Percentiles rank a stretch among this genome's conserved stretches.
These are phyloP conservation scores for Penicillium diatomitis DNA, from an alignment of 495 filamentous ascomycete species.

Conservation along the genomic window DNA sequence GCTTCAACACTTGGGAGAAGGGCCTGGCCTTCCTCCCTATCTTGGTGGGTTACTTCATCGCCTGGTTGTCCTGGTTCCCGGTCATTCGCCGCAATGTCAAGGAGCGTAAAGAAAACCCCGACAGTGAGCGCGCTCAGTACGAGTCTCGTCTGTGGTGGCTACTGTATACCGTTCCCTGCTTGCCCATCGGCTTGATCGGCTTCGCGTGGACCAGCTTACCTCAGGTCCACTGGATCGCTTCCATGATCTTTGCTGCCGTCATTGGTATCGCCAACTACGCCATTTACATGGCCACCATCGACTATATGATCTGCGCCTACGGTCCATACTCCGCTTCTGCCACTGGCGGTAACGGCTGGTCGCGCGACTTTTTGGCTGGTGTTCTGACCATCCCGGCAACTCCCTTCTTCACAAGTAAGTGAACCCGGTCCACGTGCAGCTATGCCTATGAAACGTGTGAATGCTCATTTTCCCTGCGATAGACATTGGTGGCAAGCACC, in stretches of 20 bases:
- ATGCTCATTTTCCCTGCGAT: conserved; percentile 1
- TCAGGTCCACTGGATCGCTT: conserved; percentile 53
- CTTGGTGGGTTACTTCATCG: conserved; percentile 51
- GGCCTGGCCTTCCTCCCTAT: conserved; percentile 52
- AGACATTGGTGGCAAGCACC: conserved; percentile 52
- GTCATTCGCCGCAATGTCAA: conserved; percentile 43
- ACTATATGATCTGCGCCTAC: conserved; percentile 66
- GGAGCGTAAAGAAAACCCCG: conserved; percentile 38
- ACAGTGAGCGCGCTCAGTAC: conserved; percentile 47
- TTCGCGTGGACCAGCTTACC: conserved; percentile 57
- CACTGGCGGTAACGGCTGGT: conserved; percentile 63
- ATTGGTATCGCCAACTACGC: conserved; percentile 61
- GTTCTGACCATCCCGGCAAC: conserved; percentile 65
- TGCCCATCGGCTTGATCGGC: conserved; percentile 52
- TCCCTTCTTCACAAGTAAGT: conserved; percentile 51
- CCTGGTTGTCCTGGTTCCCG: conserved; percentile 44
- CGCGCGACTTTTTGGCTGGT: conserved; percentile 77
- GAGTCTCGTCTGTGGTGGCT: conserved; percentile 55
- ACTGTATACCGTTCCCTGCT: conserved; percentile 45
- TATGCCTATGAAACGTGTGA: not conserved
- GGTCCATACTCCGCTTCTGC: conserved; percentile 65
- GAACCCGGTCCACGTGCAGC: not conserved
- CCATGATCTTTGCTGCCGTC: conserved; percentile 53
- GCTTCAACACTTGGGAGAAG: conserved; percentile 39
- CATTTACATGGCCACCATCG: conserved; percentile 70